A percentile compares a stretch with the other conserved stretches of the same genome.
phyloP scores from a whole-genome alignment of 1,284 basidiomycete genomes.

The Volvariella volvacea region DNA sequence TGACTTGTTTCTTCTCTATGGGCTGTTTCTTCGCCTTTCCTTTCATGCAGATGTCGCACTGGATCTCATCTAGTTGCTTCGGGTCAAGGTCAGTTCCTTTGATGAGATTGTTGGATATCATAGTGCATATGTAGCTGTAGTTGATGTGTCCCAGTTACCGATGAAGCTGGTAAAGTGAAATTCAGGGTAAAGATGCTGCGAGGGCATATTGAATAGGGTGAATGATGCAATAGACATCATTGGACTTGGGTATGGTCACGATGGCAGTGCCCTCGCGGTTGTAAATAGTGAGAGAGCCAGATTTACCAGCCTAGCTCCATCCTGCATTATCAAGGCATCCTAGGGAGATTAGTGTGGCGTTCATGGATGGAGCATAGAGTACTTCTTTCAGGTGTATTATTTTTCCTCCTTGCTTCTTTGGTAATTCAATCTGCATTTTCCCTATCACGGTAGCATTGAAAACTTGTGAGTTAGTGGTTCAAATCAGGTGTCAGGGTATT shows the following conservation, averaged over 20 bases:
- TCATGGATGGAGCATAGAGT: slow-evolving; percentile 16
- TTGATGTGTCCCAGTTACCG: slow-evolving; percentile 22
- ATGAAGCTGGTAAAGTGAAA: slow-evolving; percentile 16
- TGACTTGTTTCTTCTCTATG: slow-evolving; percentile 19
- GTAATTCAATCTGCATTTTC: slow-evolving; percentile 21
- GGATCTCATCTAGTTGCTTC: no score
- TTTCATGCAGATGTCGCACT: slow-evolving; percentile 22
- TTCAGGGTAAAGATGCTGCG: neutral
- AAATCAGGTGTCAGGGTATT: slow-evolving; percentile 19
- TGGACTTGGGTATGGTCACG: slow-evolving; percentile 10
- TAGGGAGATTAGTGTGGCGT: slow-evolving; percentile 15
- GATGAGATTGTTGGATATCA: slow-evolving; percentile 20
- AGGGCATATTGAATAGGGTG: slow-evolving; percentile 5
- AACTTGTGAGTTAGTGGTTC: slow-evolving; percentile 21
- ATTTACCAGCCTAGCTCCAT: slow-evolving; percentile 9
- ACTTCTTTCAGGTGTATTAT: slow-evolving; percentile 18
- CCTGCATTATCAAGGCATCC: slow-evolving; percentile 13
- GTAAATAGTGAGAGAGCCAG: slow-evolving; percentile 11
- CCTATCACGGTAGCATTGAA: slow-evolving; percentile 26
- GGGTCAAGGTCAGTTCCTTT: slow-evolving; percentile 10
- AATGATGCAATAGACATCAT: slow-evolving; percentile 12
- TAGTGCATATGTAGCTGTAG: slow-evolving; percentile 12
- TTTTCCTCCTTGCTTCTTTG: slow-evolving; percentile 16
- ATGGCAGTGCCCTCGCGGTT: slow-evolving; percentile 5
- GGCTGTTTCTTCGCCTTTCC: slow-evolving; percentile 22